Evolutionary conservation across 2,329 filamentous ascomycete species (phyloP).

Genomic region (Torrubiella hemipterigena): DNA sequence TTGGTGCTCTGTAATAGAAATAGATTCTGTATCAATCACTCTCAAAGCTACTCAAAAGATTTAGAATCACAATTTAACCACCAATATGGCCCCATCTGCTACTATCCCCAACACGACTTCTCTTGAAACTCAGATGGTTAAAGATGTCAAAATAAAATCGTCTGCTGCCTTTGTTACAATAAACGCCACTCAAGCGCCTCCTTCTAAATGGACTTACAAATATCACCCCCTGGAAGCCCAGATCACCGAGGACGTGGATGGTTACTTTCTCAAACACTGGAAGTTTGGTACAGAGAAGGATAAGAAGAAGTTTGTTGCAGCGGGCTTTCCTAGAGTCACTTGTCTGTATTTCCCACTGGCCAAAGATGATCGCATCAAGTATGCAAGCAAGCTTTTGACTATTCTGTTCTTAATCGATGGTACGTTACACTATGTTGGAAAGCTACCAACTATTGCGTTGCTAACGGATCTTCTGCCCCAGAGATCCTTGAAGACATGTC

Average conservation of each 20-base stretch:
- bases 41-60: too few species aligned
- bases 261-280: conserved; percentile 25
- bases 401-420: conserved; percentile 30
- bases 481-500: conserved; percentile 29
- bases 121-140: too few species aligned
- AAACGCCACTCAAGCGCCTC: too few species aligned
- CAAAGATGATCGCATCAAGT: conserved; percentile 23
- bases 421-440: conserved; percentile 13
- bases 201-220: background rate
- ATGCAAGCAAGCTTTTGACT: conserved; percentile 24
- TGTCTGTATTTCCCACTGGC: conserved; percentile 23
- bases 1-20: too few species aligned
- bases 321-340: conserved; percentile 21
- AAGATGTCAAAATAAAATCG: too few species aligned
- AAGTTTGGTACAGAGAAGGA: conserved; percentile 18
- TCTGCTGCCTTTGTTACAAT: too few species aligned
- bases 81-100: too few species aligned
- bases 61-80: too few species aligned
- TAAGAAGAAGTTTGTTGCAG: conserved; percentile 18
- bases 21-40: too few species aligned
- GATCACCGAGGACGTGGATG: conserved; percentile 20
- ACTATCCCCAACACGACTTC: too few species aligned
- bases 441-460: background rate
- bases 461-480: conserved; percentile 7
- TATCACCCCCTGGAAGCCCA: conserved; percentile 2